A percentile compares a stretch with the other conserved stretches of the same genome.
These are phyloP conservation scores for Zygoascus flipseniorum DNA, from an alignment of 805 yeast species.

Conservation along the genomic window DNA sequence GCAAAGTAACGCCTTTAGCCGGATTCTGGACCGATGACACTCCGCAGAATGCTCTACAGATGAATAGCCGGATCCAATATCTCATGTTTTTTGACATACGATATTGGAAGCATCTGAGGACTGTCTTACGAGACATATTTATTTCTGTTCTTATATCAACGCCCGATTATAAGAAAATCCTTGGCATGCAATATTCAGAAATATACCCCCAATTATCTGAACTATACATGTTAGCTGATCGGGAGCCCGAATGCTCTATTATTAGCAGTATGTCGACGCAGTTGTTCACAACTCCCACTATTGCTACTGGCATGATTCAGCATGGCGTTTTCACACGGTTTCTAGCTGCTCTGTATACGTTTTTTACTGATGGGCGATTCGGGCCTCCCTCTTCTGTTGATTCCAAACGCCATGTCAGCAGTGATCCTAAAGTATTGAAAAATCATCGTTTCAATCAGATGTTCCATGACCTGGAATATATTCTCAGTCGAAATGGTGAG, in stretches of 20 bases:
- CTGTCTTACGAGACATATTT: conserved; percentile 52
- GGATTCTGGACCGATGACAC: conserved; percentile 2
- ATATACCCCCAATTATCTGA: conserved; percentile 70
- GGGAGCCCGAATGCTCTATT: conserved; percentile 81
- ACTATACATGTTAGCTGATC: conserved; percentile 60
- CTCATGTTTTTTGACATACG: conserved; percentile 59
- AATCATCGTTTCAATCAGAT: conserved; percentile 73
- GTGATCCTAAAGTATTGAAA: conserved; percentile 41
- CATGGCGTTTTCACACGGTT: conserved; percentile 60
- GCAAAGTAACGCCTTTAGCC: neutral
- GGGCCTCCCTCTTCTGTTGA: conserved; percentile 37
- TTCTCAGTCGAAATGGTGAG: conserved; percentile 60
- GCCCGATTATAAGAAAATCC: conserved; percentile 43
- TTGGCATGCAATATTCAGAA: conserved; percentile 75
- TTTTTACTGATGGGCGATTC: conserved; percentile 47
- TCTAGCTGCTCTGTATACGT: conserved; percentile 54
- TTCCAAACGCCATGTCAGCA: conserved; percentile 17
- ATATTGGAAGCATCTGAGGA: conserved; percentile 58
- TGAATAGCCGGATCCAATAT: conserved; percentile 42
- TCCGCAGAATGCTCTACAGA: neutral
- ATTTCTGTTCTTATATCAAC: conserved; percentile 58
- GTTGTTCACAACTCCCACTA: conserved; percentile 81
- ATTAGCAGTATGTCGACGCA: conserved; percentile 73
- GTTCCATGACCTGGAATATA: conserved; percentile 69
- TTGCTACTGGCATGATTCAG: conserved; percentile 50